Base-by-base conservation (phyloP, 345 rosid species). In the Hirschfeldia incana region DNA sequence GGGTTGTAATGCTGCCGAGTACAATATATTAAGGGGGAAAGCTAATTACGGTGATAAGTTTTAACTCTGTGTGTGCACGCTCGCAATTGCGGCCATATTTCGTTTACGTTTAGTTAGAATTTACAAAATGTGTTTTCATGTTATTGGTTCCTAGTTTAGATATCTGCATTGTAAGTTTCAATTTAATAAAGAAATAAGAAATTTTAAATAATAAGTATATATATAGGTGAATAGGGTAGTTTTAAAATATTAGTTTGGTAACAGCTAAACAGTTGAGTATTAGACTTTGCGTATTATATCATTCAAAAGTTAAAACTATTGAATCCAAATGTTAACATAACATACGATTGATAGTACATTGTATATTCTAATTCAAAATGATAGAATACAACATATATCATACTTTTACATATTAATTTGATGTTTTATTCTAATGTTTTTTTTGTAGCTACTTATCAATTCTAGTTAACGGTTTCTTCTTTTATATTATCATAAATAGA, bases 331-430 rank as follows among this genome's bases (percentile, higher is more conserved):
- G 39, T 49, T 29, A 69, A 29, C 60, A 29, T 7, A 69, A 8
- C 28, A 28, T 29, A 49, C n/a, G 72, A 68, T 68, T 68, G 60
- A 68, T 68, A 7, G 49, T 65, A 34, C 49, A 33, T 16, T 65
- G 69, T 36, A 65, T 65, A 65, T 33, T 34, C 7, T 34, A 17
- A 8, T 64, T 34, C 42, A 34, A 65, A 64, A 8, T 3, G 9
- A 39, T 37, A 65, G n/a, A 15, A 65, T 63, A 36, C n/a, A 65
- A 64, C 15, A 34, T 63, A 63, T n/a, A 6, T 63, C 15, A 21
- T 63, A 32, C 12, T 13, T n/a, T 30, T 30, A 4, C 3, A 6
- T 29, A 60, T 60, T 12, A 60, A 4, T 5, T 59, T 59, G 28
- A 5, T 28, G 16, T 17, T 30, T 30, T 60, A 28, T 28, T 49